Base-by-base conservation (phyloP, 2,329 filamentous ascomycete genomes). In the Talaromyces sp. region DNA sequence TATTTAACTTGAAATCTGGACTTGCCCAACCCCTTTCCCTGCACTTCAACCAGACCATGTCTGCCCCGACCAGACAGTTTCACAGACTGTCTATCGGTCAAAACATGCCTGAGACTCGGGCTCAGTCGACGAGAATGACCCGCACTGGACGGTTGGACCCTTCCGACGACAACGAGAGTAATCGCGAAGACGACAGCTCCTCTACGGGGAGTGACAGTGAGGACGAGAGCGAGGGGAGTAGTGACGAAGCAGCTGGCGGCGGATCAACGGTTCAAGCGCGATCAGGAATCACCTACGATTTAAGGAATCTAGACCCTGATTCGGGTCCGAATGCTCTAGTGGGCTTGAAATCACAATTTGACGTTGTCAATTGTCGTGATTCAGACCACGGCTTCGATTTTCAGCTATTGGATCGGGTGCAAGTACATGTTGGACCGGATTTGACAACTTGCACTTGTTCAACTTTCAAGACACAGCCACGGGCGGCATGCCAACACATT, bases 401-500 rank as follows among this genome's bases (percentile, higher is more conserved):
- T 48, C 66, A 72, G 41, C 55, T 76, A 19, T 54, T 64, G 29
- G 72, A 75, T 47, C 65, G 64, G 39, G 68, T 68, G 5, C 66
- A 57, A 10, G 67, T 76, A 44, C 69, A 67, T 41, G 55, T 75
- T 35, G 61, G 62, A 9, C 33, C 64, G 4, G 62, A 65, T 22
- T 52, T 64, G 13, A 63, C 65, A 45, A 68, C 64, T 41, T 76
- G 73, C 52, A 71, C 69, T 32, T 76, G 73, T 43, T 57, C 56
- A n/a, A 65, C 66, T 30, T 76, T 71, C 47, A 52, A 59, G 27
- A 56, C 60, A 43, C 63, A 54, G 16, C 58, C 66, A 4, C 59
- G 65, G 24, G 63, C 65, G 44, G 72, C 73, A 13, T 76, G 73
- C 49, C 70, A 72, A 42, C 73, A 76, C 62, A 73, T 76, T 36